Conservation (phyloP, 2,329 filamentous ascomycete species). For the Orbilia brochopaga region DNA sequence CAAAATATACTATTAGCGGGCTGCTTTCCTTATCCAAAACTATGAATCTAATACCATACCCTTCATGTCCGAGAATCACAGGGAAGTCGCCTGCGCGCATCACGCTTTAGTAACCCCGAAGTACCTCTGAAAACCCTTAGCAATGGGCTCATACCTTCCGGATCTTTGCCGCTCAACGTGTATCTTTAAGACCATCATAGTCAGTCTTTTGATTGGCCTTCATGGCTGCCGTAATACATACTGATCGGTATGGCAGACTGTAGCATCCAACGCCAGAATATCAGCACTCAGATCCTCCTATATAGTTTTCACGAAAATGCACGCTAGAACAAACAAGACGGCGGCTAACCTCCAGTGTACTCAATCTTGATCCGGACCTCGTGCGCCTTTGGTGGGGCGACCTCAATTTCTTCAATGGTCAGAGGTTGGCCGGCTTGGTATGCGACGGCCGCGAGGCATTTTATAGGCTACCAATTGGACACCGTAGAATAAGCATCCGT, state of each 20-base stretch:
- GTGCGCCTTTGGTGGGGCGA: slow-evolving; percentile 83
- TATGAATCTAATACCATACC: slow-evolving; percentile 7
- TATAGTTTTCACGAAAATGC: background rate
- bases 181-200: slow-evolving; percentile 66
- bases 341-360: slow-evolving; percentile 72
- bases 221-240: slow-evolving; percentile 35
- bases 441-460: slow-evolving; percentile 95
- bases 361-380: slow-evolving; percentile 97
- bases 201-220: background rate
- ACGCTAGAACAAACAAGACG: too few relatives aligned
- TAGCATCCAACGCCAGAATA: background rate
- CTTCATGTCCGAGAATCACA: slow-evolving; percentile 86
- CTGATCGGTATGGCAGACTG: slow-evolving; percentile 91
- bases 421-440: slow-evolving; percentile 95
- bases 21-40: background rate
- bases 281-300: slow-evolving; percentile 4
- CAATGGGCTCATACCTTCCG: slow-evolving; percentile 68
- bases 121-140: background rate
- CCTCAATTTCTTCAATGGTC: slow-evolving; percentile 88
- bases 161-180: slow-evolving; percentile 93
- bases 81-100: slow-evolving; percentile 64
- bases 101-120: background rate
- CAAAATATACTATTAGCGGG: background rate
- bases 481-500: slow-evolving; percentile 17
- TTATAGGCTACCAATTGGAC: slow-evolving; percentile 73